These are phyloP conservation scores for Elasticomyces elasticus DNA, from an alignment of 495 filamentous ascomycete species.

Conservation along the genomic window DNA sequence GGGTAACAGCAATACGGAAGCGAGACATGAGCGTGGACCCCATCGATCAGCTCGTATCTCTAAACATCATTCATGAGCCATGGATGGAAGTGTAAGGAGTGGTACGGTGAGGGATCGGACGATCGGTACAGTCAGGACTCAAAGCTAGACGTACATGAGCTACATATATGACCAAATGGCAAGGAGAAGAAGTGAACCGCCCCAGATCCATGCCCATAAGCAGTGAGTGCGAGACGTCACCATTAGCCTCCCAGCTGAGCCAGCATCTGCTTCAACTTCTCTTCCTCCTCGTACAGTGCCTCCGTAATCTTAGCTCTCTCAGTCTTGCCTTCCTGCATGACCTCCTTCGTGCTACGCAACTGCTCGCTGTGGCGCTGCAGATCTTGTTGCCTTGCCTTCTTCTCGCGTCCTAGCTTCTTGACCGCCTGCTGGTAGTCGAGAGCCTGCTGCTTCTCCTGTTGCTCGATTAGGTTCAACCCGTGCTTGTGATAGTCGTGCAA, in stretches of 20 bases:
- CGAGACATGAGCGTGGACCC: too few species aligned
- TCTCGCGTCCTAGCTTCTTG: neutral
- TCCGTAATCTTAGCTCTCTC: neutral
- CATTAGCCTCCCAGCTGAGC: neutral
- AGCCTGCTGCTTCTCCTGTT: constrained; percentile 6
- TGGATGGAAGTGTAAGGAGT: too few species aligned
- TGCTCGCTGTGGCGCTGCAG: neutral
- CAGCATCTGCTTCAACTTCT: neutral
- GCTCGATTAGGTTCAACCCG: constrained; percentile 6
- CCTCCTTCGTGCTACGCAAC: neutral
- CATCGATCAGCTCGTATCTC: too few species aligned
- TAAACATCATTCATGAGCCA: too few species aligned
- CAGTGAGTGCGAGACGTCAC: neutral
- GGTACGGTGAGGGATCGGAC: too few species aligned
- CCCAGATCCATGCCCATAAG: too few species aligned
- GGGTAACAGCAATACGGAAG: too few species aligned
- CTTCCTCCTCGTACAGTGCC: neutral
- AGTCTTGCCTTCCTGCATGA: neutral
- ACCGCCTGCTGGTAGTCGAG: constrained; percentile 3
- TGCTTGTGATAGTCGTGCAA: constrained; percentile 14
- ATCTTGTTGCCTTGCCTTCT: neutral
- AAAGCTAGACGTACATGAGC: too few species aligned
- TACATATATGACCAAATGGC: too few species aligned
- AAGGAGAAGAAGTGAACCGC: too few species aligned
- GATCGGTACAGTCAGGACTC: too few species aligned